Percentiles rank a stretch among this genome's conserved stretches.
Conservation (phyloP, 2,329 filamentous ascomycete species). For the Diaporthe amygdali region DNA sequence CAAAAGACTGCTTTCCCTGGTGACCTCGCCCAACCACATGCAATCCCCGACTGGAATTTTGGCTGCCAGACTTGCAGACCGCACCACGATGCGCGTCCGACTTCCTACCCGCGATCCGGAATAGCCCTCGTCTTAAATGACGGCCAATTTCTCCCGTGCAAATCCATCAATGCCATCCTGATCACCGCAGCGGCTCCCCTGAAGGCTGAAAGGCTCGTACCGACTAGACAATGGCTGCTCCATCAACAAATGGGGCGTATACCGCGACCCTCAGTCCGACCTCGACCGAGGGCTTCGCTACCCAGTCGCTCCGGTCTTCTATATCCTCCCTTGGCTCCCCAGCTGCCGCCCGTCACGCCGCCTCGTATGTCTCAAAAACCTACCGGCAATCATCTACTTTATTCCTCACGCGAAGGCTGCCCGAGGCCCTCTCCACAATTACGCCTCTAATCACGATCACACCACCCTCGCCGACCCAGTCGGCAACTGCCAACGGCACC, state of each 20-base stretch:
- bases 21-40: not conserved
- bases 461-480: conserved; percentile 49
- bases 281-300: conserved; percentile 50
- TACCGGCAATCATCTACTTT: conserved; percentile 94
- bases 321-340: conserved; percentile 73
- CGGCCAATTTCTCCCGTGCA: not conserved
- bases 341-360: conserved; percentile 62
- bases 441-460: conserved; percentile 73
- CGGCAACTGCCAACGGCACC: conserved; percentile 47
- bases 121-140: not conserved
- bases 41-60: conserved; percentile 1
- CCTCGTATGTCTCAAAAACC: conserved; percentile 82
- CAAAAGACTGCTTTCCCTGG: not conserved
- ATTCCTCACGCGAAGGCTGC: conserved; percentile 90
- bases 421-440: conserved; percentile 86
- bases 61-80: not conserved
- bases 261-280: conserved; percentile 52
- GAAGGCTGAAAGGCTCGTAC: not conserved
- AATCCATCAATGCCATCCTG: conserved; percentile 1
- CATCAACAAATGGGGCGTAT: conserved; percentile 41
- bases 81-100: conserved; percentile 15
- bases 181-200: not conserved
- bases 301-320: conserved; percentile 62
- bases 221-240: conserved; percentile 13
- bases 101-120: not conserved